phyloP scores from a whole-genome alignment of 805 yeast genomes.

The Candida quercuum region DNA sequence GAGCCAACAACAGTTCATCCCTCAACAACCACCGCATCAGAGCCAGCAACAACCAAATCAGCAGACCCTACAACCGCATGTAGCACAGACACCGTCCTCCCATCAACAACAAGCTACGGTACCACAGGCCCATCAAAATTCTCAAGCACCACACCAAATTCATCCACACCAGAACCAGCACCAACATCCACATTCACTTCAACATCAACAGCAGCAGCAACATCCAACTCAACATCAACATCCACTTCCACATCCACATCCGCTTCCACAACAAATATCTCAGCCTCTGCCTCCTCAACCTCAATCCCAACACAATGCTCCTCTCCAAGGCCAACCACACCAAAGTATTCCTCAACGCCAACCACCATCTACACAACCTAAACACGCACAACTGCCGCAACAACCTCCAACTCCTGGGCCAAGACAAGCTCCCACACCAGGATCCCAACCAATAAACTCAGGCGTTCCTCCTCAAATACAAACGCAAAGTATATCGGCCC shows the following conservation, averaged over 20 bases:
- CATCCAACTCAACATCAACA: slow-evolving; percentile 1
- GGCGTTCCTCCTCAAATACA: background rate
- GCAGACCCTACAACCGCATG: slow-evolving; percentile 8
- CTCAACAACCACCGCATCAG: background rate
- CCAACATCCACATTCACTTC: slow-evolving; percentile 5
- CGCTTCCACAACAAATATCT: slow-evolving; percentile 3
- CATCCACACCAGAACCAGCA: slow-evolving; percentile 6
- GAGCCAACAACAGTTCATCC: background rate
- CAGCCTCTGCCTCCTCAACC: slow-evolving; percentile 13
- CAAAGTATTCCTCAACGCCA: too few relatives aligned
- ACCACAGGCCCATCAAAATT: too few relatives aligned
- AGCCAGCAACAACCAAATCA: slow-evolving; percentile 6
- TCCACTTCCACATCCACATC: background rate
- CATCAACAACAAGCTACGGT: slow-evolving; percentile 1
- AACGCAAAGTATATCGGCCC: slow-evolving; percentile 1
- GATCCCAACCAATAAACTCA: background rate
- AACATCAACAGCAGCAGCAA: slow-evolving; percentile 1
- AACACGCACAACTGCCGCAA: too few relatives aligned
- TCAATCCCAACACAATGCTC: slow-evolving; percentile 14
- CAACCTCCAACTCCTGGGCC: too few relatives aligned
- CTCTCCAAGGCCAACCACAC: slow-evolving; percentile 16
- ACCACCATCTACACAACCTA: too few relatives aligned
- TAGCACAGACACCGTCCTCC: background rate
- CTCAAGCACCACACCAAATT: slow-evolving; percentile 6
- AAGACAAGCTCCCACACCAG: too few relatives aligned